Evolutionary conservation across 2,329 filamentous ascomycete genomes (phyloP).

Genomic region (Aspergillus sp.): DNA sequence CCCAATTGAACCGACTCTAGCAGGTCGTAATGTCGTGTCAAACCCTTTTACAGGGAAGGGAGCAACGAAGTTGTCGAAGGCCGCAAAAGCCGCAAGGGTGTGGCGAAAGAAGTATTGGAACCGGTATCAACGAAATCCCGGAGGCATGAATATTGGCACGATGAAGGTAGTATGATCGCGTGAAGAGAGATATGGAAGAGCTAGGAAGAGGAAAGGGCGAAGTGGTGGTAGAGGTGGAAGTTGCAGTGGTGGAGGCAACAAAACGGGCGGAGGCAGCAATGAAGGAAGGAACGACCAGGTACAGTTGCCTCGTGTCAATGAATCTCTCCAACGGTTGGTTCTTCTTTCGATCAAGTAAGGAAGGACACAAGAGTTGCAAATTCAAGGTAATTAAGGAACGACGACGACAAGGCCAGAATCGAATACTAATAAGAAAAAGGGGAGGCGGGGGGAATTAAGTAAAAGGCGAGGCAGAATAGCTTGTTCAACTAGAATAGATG

Average conservation of each 20-base stretch:
- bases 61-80: neutral
- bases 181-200: neutral
- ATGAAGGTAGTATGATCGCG: neutral
- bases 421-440: neutral
- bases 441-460: neutral
- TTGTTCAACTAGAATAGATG: no score
- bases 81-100: no score
- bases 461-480: neutral
- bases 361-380: neutral
- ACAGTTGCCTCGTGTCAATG: neutral
- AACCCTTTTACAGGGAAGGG: neutral
- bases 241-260: neutral
- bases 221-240: neutral
- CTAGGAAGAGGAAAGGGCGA: neutral
- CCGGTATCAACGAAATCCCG: neutral
- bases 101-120: neutral
- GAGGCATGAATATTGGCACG: conserved; percentile 1
- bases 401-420: neutral
- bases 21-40: conserved; percentile 3
- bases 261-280: neutral
- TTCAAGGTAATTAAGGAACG: neutral
- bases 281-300: neutral
- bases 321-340: no score
- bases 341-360: no score
- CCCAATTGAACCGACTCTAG: conserved; percentile 1